Evolutionary conservation across 352 stramenopile species (phyloP).

Genomic region (Phytophthora nicotianae): DNA sequence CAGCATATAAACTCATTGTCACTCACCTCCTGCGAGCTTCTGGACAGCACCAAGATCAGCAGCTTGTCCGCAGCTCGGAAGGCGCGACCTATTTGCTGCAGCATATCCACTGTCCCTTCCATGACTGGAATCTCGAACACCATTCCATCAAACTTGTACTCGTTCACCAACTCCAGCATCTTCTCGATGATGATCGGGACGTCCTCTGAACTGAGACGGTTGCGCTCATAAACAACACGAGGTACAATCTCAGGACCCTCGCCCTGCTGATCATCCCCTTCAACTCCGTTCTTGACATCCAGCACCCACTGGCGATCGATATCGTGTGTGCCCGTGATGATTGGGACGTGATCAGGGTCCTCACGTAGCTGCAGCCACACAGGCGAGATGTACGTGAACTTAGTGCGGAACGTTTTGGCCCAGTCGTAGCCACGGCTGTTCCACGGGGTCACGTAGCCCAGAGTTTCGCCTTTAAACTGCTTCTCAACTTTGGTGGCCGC

Average conservation of each 20-base stretch:
- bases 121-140: constrained; percentile 82
- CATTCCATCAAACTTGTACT: constrained; percentile 68
- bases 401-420: constrained; percentile 68
- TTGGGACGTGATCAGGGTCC: constrained; percentile 47
- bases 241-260: constrained; percentile 61
- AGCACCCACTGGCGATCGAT: constrained; percentile 67
- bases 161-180: constrained; percentile 45
- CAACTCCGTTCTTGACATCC: constrained; percentile 43
- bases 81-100: constrained; percentile 57
- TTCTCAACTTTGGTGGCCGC: constrained; percentile 32
- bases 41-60: constrained; percentile 68
- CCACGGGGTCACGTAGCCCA: constrained; percentile 86
- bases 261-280: constrained; percentile 10
- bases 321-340: constrained; percentile 75
- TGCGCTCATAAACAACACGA: constrained; percentile 83
- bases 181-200: constrained; percentile 58
- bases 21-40: constrained; percentile 56
- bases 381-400: constrained; percentile 80
- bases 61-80: constrained; percentile 56
- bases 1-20: background rate
- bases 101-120: constrained; percentile 61
- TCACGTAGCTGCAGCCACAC: constrained; percentile 85
- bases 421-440: constrained; percentile 80
- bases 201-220: constrained; percentile 53
- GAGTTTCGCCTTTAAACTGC: constrained; percentile 55